These are phyloP conservation scores for Collybia mongolica DNA, from an alignment of 768 basidiomycete genomes.

Conservation along the genomic window DNA sequence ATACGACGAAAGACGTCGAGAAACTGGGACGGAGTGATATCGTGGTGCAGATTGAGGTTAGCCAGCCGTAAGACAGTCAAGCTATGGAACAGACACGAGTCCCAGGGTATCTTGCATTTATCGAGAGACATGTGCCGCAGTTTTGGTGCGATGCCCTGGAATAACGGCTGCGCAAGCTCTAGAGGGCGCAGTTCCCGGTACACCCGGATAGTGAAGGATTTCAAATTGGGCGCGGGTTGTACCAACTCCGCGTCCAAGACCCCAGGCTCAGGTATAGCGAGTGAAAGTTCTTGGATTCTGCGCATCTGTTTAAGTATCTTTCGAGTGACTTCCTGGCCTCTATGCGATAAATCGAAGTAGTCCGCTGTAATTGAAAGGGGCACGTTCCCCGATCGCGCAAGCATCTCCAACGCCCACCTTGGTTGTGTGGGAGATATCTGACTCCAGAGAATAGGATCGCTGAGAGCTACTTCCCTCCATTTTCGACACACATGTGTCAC, in stretches of 20 bases:
- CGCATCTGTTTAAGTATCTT: not conserved
- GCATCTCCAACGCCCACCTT: constrained; percentile 2
- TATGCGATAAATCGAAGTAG: not conserved
- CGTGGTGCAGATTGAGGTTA: not conserved
- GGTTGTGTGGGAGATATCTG: constrained; percentile 1
- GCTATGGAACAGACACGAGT: not conserved
- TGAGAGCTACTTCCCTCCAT: constrained; percentile 5
- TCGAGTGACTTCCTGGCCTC: not conserved
- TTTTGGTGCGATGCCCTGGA: not conserved
- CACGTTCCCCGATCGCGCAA: not conserved
- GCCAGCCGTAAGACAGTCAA: not conserved
- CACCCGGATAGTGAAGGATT: not conserved
- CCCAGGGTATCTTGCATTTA: not conserved
- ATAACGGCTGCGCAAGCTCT: not conserved
- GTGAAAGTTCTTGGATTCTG: constrained; percentile 4
- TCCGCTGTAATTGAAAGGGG: constrained; percentile 4
- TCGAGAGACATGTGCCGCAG: constrained; percentile 5
- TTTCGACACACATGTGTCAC: constrained; percentile 5
- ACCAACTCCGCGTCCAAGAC: not conserved
- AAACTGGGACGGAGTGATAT: not conserved
- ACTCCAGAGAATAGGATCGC: constrained; percentile 4
- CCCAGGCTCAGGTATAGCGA: not conserved
- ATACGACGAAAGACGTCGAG: not conserved
- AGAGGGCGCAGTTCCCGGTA: not conserved
- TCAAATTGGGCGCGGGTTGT: not conserved